These are phyloP conservation scores for Saccharomyces jurei DNA, from an alignment of 805 yeast genomes.

Conservation along the genomic window DNA sequence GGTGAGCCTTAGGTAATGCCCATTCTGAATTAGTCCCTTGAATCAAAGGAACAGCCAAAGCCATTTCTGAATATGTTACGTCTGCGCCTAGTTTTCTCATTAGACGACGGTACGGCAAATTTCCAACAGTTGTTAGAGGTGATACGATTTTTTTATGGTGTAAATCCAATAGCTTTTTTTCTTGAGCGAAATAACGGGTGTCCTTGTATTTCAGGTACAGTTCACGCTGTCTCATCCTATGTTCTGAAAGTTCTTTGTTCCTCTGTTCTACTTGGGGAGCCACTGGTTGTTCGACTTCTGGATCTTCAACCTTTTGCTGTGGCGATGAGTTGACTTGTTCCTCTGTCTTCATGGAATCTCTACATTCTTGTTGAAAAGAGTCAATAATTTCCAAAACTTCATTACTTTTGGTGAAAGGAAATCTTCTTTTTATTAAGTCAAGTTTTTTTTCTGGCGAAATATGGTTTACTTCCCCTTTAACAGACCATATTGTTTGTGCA, in stretches of 20 bases:
- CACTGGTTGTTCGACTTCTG: constrained; percentile 1
- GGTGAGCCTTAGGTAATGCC: constrained; percentile 92
- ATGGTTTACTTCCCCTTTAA: constrained; percentile 56
- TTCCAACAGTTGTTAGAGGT: constrained; percentile 96
- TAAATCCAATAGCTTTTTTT: constrained; percentile 68
- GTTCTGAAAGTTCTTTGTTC: constrained; percentile 26
- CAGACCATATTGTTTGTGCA: constrained; percentile 15
- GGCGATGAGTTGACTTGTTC: constrained; percentile 31
- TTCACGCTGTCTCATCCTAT: constrained; percentile 27
- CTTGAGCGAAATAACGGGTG: constrained; percentile 67
- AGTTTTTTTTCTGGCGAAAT: constrained; percentile 37
- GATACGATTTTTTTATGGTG: constrained; percentile 77
- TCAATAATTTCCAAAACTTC: constrained; percentile 58
- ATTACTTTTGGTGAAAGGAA: constrained; percentile 50
- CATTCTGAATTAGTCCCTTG: constrained; percentile 93
- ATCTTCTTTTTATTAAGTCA: constrained; percentile 42
- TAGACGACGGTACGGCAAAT: constrained; percentile 86
- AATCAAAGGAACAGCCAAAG: constrained; percentile 71
- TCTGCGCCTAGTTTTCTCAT: constrained; percentile 91
- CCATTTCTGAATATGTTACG: constrained; percentile 93
- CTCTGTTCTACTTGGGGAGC: constrained; percentile 18
- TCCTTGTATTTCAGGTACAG: constrained; percentile 47
- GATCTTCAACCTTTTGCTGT: constrained; percentile 11
- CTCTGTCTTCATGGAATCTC: constrained; percentile 30
- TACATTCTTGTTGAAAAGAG: constrained; percentile 37